Evolutionary conservation across 164 flowering plant genomes (phyloP).

Genomic region (Litsea cubeba): DNA sequence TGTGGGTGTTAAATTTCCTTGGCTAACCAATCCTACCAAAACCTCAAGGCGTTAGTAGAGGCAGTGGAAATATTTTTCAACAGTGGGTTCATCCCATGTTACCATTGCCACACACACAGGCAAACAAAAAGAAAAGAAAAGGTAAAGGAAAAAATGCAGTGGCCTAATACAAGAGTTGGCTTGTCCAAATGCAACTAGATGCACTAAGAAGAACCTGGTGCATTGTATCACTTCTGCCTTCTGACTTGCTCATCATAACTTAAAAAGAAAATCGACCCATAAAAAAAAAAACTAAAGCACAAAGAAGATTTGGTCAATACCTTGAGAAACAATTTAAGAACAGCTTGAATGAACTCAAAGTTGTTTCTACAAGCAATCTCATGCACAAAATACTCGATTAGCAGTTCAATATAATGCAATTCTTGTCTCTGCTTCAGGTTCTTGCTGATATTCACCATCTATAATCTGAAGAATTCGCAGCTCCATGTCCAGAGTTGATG

Average conservation of each 20-base stretch:
- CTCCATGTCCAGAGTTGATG: constrained; percentile 88
- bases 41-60: too few species aligned
- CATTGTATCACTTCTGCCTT: too few species aligned
- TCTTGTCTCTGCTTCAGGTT: constrained; percentile 55
- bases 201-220: neutral
- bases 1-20: too few species aligned
- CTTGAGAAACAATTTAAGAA: constrained; percentile 79
- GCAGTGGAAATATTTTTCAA: too few species aligned
- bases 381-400: constrained; percentile 74
- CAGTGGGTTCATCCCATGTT: neutral
- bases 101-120: neutral
- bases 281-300: neutral
- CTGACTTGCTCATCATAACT: too few species aligned
- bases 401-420: constrained; percentile 52
- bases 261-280: neutral
- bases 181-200: neutral
- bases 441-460: constrained; percentile 64
- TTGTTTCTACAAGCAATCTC: constrained; percentile 75
- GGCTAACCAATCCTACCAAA: too few species aligned
- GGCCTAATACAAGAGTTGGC: too few species aligned
- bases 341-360: constrained; percentile 88
- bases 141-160: too few species aligned
- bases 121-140: too few species aligned
- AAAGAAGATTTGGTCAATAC: constrained; percentile 23
- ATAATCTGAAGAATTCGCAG: constrained; percentile 89